phyloP scores from a whole-genome alignment of 1,284 basidiomycete species.

The Trametes versicolor region DNA sequence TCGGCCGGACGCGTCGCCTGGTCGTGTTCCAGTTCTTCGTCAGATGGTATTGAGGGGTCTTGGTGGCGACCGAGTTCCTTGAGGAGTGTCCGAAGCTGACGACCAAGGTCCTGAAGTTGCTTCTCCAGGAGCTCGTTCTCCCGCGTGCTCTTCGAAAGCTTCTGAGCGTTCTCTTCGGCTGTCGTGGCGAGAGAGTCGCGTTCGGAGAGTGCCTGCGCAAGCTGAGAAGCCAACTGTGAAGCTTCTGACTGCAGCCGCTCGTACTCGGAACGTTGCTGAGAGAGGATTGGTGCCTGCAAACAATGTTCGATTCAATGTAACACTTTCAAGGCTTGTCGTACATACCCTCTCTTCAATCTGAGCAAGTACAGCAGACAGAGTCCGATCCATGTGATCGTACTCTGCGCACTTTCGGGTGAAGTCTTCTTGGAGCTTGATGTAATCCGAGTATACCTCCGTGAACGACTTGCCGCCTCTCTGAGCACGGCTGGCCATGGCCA shows the following conservation, averaged over 20 bases:
- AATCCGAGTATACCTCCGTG: slow-evolving; percentile 91
- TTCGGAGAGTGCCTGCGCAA: slow-evolving; percentile 76
- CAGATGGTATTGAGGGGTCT: slow-evolving; percentile 82
- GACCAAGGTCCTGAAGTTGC: slow-evolving; percentile 87
- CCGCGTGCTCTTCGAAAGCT: slow-evolving; percentile 65
- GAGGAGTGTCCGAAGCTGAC: slow-evolving; percentile 84
- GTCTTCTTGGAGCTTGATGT: slow-evolving; percentile 86
- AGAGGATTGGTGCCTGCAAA: slow-evolving; percentile 83
- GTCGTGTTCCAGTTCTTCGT: slow-evolving; percentile 71
- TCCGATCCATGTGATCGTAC: slow-evolving; percentile 83
- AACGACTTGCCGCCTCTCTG: slow-evolving; percentile 87
- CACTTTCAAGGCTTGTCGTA: slow-evolving; percentile 21
- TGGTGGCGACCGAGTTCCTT: slow-evolving; percentile 84
- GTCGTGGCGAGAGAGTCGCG: slow-evolving; percentile 64
- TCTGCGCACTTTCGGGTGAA: slow-evolving; percentile 81
- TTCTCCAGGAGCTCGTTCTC: slow-evolving; percentile 81
- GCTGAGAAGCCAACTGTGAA: slow-evolving; percentile 81
- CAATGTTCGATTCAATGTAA: slow-evolving; percentile 6
- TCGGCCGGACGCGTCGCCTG: slow-evolving; percentile 53
- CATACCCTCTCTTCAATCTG: slow-evolving; percentile 91
- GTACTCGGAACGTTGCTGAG: slow-evolving; percentile 88
- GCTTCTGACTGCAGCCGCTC: slow-evolving; percentile 82
- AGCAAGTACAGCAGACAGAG: slow-evolving; percentile 75
- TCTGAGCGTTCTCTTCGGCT: slow-evolving; percentile 68
- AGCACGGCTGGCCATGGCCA: slow-evolving; percentile 82